Base-by-base conservation (phyloP, 2,329 filamentous ascomycete species). In the Cladosporium sp. region DNA sequence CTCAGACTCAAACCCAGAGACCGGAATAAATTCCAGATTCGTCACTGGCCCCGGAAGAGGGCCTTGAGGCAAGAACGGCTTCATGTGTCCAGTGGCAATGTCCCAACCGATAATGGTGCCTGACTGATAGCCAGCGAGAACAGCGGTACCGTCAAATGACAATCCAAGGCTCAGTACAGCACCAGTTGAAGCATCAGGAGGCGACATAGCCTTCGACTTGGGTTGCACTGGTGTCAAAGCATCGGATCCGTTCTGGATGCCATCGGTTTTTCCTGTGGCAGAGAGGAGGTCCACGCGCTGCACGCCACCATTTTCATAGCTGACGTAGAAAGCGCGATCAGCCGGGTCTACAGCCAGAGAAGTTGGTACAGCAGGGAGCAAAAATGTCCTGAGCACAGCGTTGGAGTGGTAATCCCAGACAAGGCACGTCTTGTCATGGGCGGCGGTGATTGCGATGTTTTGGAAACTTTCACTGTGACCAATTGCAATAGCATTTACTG, bases 361-460 rank as follows among this genome's bases (percentile, higher is more conserved):
- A 24, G 86, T 75, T 13, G 91, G 89, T 15, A 79, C 74, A n/a
- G 79, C 76, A 2, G 88, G 82, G 51, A 97, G 82, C 36, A 97
- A 77, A 57, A 95, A 83, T 3, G 90, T 97, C 38, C 91, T 83
- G 51, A 97, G 73, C 9, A 86, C 76, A 54, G 82, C 80, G 34
- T 89, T 89, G 1, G 83, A 88, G 55, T 84, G 82, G 66, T 95
- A 95, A 70, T 97, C 91, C 93, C 93, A 99, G 54, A 95, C 77
- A 61, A 96, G 85, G 60, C 89, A 89, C 7, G 89, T 93, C 70
- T 88, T 91, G 71, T 97, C 93, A 60, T 82, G 84, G 57, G 89
- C 89, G 6, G 85, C 82, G 3, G 92, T 95, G 17, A 96, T 79
- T 53, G 87, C 91, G 54, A 97, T 83, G 67, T 88, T 92, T 52